phyloP scores from a whole-genome alignment of 202 grass and related monocot species.

The Musa balbisiana region DNA sequence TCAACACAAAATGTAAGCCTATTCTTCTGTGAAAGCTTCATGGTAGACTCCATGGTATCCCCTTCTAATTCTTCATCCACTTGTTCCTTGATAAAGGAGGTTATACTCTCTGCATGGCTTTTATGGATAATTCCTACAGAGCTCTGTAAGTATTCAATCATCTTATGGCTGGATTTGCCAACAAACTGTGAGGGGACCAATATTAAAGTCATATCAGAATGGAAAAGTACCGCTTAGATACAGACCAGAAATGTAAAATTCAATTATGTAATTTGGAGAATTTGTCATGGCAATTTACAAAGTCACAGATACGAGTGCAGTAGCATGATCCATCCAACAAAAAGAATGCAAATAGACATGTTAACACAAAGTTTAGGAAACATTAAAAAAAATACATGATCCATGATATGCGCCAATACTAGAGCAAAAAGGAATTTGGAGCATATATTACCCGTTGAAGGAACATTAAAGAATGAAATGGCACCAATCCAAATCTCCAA shows the following conservation, averaged over 20 bases:
- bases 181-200: conserved; percentile 50
- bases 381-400: background rate
- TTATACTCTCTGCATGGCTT: conserved; percentile 86
- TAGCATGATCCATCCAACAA: no score
- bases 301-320: no score
- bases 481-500: background rate
- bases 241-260: no score
- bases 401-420: background rate
- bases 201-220: background rate
- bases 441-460: background rate
- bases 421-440: background rate
- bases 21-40: conserved; percentile 41
- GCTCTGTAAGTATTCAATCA: conserved; percentile 85
- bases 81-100: conserved; percentile 86
- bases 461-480: background rate
- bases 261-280: no score
- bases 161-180: conserved; percentile 71
- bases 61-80: conserved; percentile 74
- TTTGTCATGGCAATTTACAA: no score
- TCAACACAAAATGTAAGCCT: conserved; percentile 95
- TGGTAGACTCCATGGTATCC: conserved; percentile 29
- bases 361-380: background rate
- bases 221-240: no score
- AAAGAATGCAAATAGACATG: background rate
- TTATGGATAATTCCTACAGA: conserved; percentile 95